Evolutionary conservation across 139 green algal species (phyloP).

Genomic region (Chlamydomonas incerta): DNA sequence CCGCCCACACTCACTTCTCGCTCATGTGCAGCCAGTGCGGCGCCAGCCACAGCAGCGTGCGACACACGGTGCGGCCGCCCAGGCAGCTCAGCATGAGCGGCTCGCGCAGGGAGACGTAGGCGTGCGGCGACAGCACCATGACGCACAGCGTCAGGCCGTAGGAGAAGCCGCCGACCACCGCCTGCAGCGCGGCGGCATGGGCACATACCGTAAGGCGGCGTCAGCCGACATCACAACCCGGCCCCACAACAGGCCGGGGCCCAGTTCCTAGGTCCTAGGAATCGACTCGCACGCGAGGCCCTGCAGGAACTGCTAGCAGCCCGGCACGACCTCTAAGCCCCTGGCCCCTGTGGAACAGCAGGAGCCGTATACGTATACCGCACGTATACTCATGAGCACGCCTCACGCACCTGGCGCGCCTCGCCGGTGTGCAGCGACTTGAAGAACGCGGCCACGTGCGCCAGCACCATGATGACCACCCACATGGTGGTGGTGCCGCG

Average conservation of each 20-base stretch:
- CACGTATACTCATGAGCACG: too few relatives aligned
- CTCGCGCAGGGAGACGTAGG: not conserved
- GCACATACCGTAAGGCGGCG: too few relatives aligned
- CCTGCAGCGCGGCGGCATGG: too few relatives aligned
- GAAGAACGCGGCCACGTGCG: constrained; percentile 2
- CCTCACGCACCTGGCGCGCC: constrained; percentile 23
- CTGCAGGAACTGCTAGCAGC: too few relatives aligned
- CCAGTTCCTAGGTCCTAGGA: too few relatives aligned
- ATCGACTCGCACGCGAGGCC: too few relatives aligned
- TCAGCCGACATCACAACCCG: too few relatives aligned
- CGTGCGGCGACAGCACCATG: not conserved
- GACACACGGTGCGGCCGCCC: constrained; percentile 7
- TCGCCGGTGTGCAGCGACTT: constrained; percentile 11
- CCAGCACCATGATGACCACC: constrained; percentile 24
- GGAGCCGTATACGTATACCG: too few relatives aligned
- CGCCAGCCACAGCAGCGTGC: not conserved
- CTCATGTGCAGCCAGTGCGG: constrained; percentile 4
- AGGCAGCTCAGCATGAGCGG: constrained; percentile 27
- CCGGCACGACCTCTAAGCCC: too few relatives aligned
- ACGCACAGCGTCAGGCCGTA: not conserved
- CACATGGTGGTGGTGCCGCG: not conserved
- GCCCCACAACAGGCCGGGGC: too few relatives aligned
- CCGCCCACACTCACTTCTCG: not conserved
- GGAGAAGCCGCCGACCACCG: not conserved
- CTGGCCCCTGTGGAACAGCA: too few relatives aligned